phyloP scores from a whole-genome alignment of 495 filamentous ascomycete species.

The Pseudevernia furfuracea region DNA sequence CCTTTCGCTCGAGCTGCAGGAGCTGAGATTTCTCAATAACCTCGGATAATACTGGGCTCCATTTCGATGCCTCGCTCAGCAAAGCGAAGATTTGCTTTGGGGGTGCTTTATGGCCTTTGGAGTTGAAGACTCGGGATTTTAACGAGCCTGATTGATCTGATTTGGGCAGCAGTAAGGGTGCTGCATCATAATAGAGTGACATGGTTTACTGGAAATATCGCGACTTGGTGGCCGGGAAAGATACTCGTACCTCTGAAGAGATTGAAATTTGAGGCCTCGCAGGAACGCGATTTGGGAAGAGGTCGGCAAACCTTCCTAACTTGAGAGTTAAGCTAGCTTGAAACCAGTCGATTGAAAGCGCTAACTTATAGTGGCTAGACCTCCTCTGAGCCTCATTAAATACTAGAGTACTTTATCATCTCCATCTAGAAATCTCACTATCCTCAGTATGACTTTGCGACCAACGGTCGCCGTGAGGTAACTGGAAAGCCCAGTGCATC shows the following conservation, averaged over 20 bases:
- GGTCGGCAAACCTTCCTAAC: conserved; percentile 52
- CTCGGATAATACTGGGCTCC: conserved; percentile 76
- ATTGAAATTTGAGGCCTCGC: too few relatives aligned
- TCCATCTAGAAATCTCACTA: too few relatives aligned
- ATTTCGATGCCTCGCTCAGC: conserved; percentile 78
- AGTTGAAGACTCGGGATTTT: conserved; percentile 70
- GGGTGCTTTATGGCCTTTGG: conserved; percentile 61
- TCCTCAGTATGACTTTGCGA: too few relatives aligned
- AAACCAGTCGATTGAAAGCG: too few relatives aligned
- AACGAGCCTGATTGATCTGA: conserved; percentile 62
- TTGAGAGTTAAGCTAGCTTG: conserved; percentile 2
- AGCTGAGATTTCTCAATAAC: conserved; percentile 71
- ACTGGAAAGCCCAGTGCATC: neutral
- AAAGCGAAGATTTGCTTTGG: conserved; percentile 82
- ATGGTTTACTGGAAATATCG: conserved; percentile 37
- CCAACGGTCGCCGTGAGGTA: neutral
- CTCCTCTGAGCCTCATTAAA: too few relatives aligned
- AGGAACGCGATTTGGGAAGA: too few relatives aligned
- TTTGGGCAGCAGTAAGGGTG: conserved; percentile 56
- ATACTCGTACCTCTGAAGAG: too few relatives aligned
- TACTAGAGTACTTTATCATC: too few relatives aligned
- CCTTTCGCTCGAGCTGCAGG: conserved; percentile 72
- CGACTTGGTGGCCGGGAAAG: neutral
- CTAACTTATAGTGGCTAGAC: too few relatives aligned
- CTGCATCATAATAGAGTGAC: conserved; percentile 95